These are phyloP conservation scores for Paracamarosporium sp. DNA, from an alignment of 2,329 filamentous ascomycete species.

Conservation along the genomic window DNA sequence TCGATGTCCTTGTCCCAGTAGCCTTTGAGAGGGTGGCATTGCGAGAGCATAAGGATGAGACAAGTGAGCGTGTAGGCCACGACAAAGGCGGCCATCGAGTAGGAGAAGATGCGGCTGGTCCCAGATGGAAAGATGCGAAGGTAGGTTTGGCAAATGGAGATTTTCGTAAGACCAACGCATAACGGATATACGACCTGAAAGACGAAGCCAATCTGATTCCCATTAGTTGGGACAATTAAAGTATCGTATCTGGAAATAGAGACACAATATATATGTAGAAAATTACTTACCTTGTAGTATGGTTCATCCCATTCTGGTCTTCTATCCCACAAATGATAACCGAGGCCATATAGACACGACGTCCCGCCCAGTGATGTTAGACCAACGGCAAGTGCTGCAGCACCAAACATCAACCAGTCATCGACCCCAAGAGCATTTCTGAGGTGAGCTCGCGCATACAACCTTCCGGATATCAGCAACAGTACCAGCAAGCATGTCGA, in stretches of 20 bases:
- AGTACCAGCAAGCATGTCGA: constrained; percentile 5
- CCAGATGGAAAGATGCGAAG: constrained; percentile 5
- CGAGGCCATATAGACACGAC: constrained; percentile 3
- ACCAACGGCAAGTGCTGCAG: not conserved
- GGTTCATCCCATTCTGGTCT: constrained; percentile 6
- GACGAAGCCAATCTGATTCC: not conserved
- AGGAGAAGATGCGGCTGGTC: not conserved
- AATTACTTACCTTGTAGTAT: constrained; percentile 3
- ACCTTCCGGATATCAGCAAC: not conserved
- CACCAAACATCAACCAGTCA: constrained; percentile 4
- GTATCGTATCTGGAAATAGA: not conserved
- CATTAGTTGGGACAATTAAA: not conserved
- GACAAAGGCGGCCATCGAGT: constrained; percentile 6
- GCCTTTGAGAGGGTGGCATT: constrained; percentile 2
- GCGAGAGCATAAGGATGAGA: not conserved
- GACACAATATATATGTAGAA: not conserved
- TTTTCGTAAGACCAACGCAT: constrained; percentile 4
- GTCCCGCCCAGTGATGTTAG: not conserved
- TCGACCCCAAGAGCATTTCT: not conserved
- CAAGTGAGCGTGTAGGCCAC: constrained; percentile 2
- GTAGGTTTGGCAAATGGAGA: constrained; percentile 6
- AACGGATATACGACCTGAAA: constrained; percentile 1
- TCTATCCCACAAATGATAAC: constrained; percentile 3
- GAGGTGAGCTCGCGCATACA: not conserved
- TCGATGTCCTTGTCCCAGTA: constrained; percentile 3